Evolutionary conservation across 441 rosid genomes (phyloP).

Genomic region (Bruguiera hainesii): DNA sequence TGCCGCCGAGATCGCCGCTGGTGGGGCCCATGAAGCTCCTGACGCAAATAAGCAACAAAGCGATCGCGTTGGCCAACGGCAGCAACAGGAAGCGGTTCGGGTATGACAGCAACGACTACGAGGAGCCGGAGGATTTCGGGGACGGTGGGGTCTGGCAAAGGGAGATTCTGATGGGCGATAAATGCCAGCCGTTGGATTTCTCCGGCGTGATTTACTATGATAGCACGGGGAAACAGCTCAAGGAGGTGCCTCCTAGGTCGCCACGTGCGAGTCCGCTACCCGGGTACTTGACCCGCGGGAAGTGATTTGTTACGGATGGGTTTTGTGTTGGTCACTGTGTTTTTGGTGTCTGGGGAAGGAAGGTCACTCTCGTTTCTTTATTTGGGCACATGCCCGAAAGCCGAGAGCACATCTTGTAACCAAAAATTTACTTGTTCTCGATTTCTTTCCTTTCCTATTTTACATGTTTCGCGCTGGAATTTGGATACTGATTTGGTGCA

Average conservation of each 20-base stretch:
- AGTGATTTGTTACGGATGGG: background rate
- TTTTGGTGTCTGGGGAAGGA: background rate
- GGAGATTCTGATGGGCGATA: slow-evolving; percentile 78
- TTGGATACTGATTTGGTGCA: no score
- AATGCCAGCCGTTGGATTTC: slow-evolving; percentile 77
- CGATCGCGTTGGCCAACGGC: slow-evolving; percentile 37
- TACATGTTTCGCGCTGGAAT: no score
- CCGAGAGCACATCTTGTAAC: no score
- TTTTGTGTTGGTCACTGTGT: background rate
- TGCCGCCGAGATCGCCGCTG: slow-evolving; percentile 20
- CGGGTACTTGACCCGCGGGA: slow-evolving; percentile 26
- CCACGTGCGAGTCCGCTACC: slow-evolving; percentile 72
- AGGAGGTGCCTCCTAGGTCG: slow-evolving; percentile 54
- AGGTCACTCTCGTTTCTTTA: background rate
- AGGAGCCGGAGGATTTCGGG: slow-evolving; percentile 43
- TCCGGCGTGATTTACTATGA: slow-evolving; percentile 84
- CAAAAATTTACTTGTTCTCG: no score
- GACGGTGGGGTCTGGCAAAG: slow-evolving; percentile 82
- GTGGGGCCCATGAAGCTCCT: slow-evolving; percentile 38
- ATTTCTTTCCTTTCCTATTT: no score
- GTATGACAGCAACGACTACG: background rate
- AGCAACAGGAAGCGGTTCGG: slow-evolving; percentile 14
- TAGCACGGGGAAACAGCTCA: slow-evolving; percentile 45
- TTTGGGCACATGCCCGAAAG: no score
- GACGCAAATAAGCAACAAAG: slow-evolving; percentile 49